phyloP scores from a whole-genome alignment of 75 land plant genomes.

The Larix kaempferi region DNA sequence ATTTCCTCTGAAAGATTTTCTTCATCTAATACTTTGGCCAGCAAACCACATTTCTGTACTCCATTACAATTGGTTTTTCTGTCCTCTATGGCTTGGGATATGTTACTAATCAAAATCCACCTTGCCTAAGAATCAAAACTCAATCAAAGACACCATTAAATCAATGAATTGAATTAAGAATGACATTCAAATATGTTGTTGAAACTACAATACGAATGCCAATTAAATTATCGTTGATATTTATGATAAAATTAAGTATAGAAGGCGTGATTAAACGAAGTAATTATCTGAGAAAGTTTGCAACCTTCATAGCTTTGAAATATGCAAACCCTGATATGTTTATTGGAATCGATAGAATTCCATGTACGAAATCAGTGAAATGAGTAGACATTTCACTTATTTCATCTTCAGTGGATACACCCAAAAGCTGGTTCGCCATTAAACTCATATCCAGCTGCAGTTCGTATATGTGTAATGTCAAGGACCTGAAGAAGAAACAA shows the following conservation, averaged over 20 bases:
- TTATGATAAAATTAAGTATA: too few species aligned
- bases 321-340: too few species aligned
- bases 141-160: not conserved
- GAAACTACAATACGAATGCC: too few species aligned
- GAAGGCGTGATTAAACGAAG: not conserved
- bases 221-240: too few species aligned
- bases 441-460: constrained; percentile 46
- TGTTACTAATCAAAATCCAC: not conserved
- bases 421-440: constrained; percentile 59
- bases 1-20: constrained; percentile 35
- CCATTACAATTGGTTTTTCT: not conserved
- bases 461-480: too few species aligned
- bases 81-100: not conserved
- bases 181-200: not conserved
- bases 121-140: not conserved
- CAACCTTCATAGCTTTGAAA: too few species aligned
- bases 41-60: constrained; percentile 16
- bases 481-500: not conserved
- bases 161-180: not conserved
- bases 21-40: constrained; percentile 38
- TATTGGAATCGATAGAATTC: too few species aligned
- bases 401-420: constrained; percentile 30
- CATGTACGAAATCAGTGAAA: too few species aligned
- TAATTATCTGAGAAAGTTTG: not conserved
- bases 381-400: too few species aligned